These are phyloP conservation scores for Silene latifolia DNA, from an alignment of 148 eudicot species.

Conservation along the genomic window DNA sequence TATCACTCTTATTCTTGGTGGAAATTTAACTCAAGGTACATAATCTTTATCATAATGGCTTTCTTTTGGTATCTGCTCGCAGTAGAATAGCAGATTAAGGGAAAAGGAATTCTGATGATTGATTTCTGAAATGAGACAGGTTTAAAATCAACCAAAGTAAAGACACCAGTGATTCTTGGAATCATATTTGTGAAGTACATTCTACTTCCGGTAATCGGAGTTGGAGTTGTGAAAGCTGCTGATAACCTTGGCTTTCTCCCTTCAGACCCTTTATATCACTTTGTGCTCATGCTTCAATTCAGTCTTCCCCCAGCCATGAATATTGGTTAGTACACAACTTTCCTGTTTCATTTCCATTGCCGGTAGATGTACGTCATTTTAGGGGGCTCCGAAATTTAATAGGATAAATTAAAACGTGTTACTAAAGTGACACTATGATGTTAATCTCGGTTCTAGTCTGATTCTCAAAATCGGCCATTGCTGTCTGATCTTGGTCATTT, in stretches of 20 bases:
- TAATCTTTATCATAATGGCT: neutral
- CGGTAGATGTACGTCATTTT: neutral
- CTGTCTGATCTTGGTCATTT: too few relatives aligned
- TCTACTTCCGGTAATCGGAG: slow-evolving; percentile 62
- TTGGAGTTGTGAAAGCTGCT: slow-evolving; percentile 61
- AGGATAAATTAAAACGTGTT: too few relatives aligned
- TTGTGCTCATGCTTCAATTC: slow-evolving; percentile 74
- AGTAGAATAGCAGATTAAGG: neutral
- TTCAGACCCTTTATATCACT: slow-evolving; percentile 61
- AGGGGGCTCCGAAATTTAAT: too few relatives aligned
- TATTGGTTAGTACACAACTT: slow-evolving; percentile 36
- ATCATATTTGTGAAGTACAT: slow-evolving; percentile 55
- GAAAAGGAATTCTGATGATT: neutral
- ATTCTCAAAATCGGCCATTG: too few relatives aligned
- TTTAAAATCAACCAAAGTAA: slow-evolving; percentile 39
- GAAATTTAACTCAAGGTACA: slow-evolving; percentile 76
- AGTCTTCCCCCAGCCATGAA: slow-evolving; percentile 89
- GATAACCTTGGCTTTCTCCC: slow-evolving; percentile 62
- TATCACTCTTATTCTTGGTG: slow-evolving; percentile 79
- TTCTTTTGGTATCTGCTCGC: neutral
- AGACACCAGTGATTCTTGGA: slow-evolving; percentile 32
- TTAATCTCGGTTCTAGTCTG: too few relatives aligned
- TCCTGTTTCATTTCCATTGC: neutral
- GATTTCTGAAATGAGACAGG: slow-evolving; percentile 40
- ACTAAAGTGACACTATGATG: too few relatives aligned